Evolutionary conservation across 2,329 filamentous ascomycete species (phyloP), one percentile per base, ranked within the genome.

Genomic region (Pestalotiopsis sp.): DNA sequence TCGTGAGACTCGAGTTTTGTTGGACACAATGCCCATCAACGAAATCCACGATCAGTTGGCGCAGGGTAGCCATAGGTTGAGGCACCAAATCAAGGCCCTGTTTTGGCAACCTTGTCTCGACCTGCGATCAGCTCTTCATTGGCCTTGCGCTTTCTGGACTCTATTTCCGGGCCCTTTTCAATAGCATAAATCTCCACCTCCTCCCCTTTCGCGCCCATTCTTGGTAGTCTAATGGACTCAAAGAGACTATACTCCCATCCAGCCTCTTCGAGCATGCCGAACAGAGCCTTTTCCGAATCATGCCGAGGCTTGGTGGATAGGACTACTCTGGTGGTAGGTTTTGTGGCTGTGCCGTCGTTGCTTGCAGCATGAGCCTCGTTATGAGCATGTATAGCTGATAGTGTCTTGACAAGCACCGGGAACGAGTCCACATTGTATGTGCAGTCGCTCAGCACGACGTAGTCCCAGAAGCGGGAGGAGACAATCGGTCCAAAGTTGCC

Each of bases 351-450:
- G 13, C 70, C 68, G 25, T 67, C 68, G n/a, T 61, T 66, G 7
- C 68, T 58, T 25, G 57, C n/a, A 9, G 56, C 25, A n/a, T 76
- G 74, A 2, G 70, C 69, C 52, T 69, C 41, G 25, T 82, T 85
- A 9, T 75, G 73, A 2, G 69, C 66, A 70, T 88, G 85, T 12
- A 90, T 74, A 1, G 84, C 82, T 1, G 83, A 83, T 45, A 89
- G 77, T 1, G 87, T 89, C 65, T 82, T 82, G 3, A 89, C 84
- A 25, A 90, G 80, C 2, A 85, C 82, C 1, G 85, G 83, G 31
- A 90, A 77, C 70, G 83, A 84, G 74, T 89, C 87, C 66, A 83
- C 84, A 70, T 90, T 90, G 80, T 90, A 90, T 0, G 87, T 89
- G 81, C 88, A 89, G 75, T 90, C 88, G 74, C 87, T 88, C 25